A percentile compares a stretch with the other conserved stretches of the same genome.
phyloP scores from a whole-genome alignment of 495 filamentous ascomycete genomes.

The Beverwykella pulmonaria region DNA sequence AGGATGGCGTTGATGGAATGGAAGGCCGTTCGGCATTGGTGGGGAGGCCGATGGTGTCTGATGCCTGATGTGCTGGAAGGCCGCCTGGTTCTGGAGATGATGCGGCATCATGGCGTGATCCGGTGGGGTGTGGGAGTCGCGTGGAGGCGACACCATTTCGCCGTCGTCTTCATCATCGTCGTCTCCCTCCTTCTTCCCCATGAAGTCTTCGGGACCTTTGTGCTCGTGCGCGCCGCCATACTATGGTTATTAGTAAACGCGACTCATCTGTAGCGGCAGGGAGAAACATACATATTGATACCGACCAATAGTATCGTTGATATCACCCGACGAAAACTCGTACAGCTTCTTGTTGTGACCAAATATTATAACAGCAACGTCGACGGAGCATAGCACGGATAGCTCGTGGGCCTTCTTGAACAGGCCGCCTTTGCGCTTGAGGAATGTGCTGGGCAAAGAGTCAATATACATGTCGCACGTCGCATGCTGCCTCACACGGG shows the following conservation, averaged over 20 bases:
- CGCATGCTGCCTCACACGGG: constrained; percentile 1
- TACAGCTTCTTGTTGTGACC: constrained; percentile 98
- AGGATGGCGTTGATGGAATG: constrained; percentile 70
- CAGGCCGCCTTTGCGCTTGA: constrained; percentile 96
- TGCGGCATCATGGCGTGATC: constrained; percentile 67
- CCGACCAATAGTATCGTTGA: constrained; percentile 81
- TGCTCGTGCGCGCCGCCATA: constrained; percentile 92
- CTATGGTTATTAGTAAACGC: constrained; percentile 51
- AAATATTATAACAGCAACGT: constrained; percentile 98
- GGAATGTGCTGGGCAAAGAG: constrained; percentile 71
- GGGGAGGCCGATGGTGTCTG: constrained; percentile 85
- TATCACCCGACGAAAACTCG: constrained; percentile 93
- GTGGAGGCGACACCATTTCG: constrained; percentile 62
- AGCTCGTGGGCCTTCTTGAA: constrained; percentile 99
- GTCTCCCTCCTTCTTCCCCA: constrained; percentile 76
- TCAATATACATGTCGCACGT: constrained; percentile 4
- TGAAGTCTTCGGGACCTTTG: constrained; percentile 92
- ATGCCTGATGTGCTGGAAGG: constrained; percentile 78
- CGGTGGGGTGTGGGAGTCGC: constrained; percentile 61
- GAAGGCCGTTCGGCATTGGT: constrained; percentile 79
- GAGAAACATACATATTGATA: constrained; percentile 77
- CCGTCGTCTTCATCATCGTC: constrained; percentile 87
- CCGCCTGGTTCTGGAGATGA: constrained; percentile 73
- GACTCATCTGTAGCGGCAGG: constrained; percentile 12
- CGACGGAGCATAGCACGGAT: constrained; percentile 95